Evolutionary conservation across 495 filamentous ascomycete species (phyloP).

Genomic region (Hypoxylon perforatum): DNA sequence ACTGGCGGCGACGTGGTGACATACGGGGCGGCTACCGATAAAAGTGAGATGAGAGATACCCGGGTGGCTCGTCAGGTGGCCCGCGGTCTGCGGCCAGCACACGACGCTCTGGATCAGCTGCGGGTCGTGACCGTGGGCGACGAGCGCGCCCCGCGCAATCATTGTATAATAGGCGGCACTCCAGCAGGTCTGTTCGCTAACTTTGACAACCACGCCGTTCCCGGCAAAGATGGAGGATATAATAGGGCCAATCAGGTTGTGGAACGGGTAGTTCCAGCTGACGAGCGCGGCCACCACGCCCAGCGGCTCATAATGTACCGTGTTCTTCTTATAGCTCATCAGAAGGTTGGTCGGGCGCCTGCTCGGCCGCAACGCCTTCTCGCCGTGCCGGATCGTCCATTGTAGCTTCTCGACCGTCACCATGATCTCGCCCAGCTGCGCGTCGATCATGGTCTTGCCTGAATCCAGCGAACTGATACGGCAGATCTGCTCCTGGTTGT

Average conservation of each 20-base stretch:
- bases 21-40: slow-evolving; percentile 89
- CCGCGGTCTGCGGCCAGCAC: slow-evolving; percentile 86
- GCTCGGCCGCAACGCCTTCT: slow-evolving; percentile 78
- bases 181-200: slow-evolving; percentile 94
- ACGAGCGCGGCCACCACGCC: slow-evolving; percentile 93
- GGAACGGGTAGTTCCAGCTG: slow-evolving; percentile 97
- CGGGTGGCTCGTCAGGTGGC: slow-evolving; percentile 86
- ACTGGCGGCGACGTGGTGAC: slow-evolving; percentile 85
- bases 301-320: slow-evolving; percentile 89
- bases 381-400: slow-evolving; percentile 94
- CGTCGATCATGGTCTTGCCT: slow-evolving; percentile 97
- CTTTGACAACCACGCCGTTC: slow-evolving; percentile 91
- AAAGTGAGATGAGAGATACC: slow-evolving; percentile 93
- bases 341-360: slow-evolving; percentile 83
- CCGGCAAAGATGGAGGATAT: slow-evolving; percentile 94
- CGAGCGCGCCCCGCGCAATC: slow-evolving; percentile 80
- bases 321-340: slow-evolving; percentile 95
- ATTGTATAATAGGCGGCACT: slow-evolving; percentile 81
- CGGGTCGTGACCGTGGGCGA: slow-evolving; percentile 84
- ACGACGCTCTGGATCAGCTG: slow-evolving; percentile 84
- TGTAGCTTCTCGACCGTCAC: slow-evolving; percentile 92
- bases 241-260: slow-evolving; percentile 92
- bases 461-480: slow-evolving; percentile 90
- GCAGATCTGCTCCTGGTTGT: slow-evolving; percentile 90
- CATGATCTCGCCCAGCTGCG: slow-evolving; percentile 91